Conservation (phyloP, 2,329 filamentous ascomycete genomes). For the Domatiomyces globalis region DNA sequence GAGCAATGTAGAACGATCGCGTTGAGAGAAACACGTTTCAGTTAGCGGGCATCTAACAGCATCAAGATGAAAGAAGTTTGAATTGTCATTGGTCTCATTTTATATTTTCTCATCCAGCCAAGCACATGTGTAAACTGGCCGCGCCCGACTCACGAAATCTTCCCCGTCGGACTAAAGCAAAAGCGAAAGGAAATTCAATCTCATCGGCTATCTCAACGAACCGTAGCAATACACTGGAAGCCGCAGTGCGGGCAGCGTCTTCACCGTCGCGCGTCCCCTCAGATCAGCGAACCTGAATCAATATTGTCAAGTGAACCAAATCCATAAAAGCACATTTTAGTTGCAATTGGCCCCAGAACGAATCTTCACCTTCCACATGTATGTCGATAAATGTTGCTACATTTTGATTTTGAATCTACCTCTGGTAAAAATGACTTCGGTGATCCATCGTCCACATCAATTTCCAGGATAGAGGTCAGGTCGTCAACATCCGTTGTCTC, state of each 20-base stretch:
- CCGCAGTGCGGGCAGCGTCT: no score
- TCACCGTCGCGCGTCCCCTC: background rate
- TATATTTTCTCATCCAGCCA: no score
- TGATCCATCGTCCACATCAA: background rate
- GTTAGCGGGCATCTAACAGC: no score
- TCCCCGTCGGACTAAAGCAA: background rate
- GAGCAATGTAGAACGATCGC: no score
- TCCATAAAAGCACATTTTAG: background rate
- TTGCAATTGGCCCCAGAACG: background rate
- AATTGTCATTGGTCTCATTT: no score
- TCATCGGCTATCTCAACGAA: background rate
- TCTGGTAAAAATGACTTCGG: background rate
- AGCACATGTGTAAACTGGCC: no score
- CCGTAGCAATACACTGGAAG: no score
- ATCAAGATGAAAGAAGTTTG: no score
- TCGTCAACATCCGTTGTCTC: slow-evolving; percentile 13
- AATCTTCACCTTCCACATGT: background rate
- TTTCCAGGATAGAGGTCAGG: slow-evolving; percentile 1
- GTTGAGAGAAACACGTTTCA: no score
- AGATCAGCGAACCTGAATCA: background rate
- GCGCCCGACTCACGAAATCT: background rate
- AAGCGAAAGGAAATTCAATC: background rate
- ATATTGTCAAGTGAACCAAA: background rate
- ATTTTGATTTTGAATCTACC: background rate
- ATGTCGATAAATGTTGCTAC: background rate